Evolutionary conservation across 768 basidiomycete genomes (phyloP).

Genomic region (Phlegmacium glaucopus): DNA sequence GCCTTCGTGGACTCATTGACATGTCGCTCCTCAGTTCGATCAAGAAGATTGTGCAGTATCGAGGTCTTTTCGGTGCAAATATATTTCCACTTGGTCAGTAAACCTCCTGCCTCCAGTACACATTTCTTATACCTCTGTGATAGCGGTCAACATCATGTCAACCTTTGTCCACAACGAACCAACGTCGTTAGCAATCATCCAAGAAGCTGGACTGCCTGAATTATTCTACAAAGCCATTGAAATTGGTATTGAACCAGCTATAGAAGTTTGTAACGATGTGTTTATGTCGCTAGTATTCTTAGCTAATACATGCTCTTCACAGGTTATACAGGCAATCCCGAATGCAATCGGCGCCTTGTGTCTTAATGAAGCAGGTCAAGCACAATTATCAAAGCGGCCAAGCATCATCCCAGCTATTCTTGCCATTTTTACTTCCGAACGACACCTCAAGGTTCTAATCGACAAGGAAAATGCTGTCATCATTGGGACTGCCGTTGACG

Average conservation of each 20-base stretch:
- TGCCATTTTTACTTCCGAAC: conserved; percentile 80
- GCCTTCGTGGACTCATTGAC: conserved; percentile 91
- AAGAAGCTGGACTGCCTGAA: conserved; percentile 88
- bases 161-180: conserved; percentile 99
- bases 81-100: conserved; percentile 77
- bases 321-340: conserved; percentile 91
- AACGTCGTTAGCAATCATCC: conserved; percentile 87
- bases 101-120: conserved; percentile 8
- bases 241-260: conserved; percentile 77
- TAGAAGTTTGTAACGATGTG: conserved; percentile 58
- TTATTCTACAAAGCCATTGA: conserved; percentile 87
- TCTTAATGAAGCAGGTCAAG: conserved; percentile 86
- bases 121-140: conserved; percentile 1
- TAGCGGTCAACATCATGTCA: conserved; percentile 93
- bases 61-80: conserved; percentile 81
- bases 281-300: not conserved
- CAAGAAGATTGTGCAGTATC: conserved; percentile 83
- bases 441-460: conserved; percentile 76
- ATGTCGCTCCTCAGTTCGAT: conserved; percentile 79
- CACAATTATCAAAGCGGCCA: conserved; percentile 72
- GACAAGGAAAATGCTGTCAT: conserved; percentile 92
- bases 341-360: conserved; percentile 97
- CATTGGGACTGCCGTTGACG: conserved; percentile 89
- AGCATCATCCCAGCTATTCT: conserved; percentile 85
- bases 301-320: not conserved